phyloP scores from a whole-genome alignment of 345 rosid genomes.

The Lepidium didymum region DNA sequence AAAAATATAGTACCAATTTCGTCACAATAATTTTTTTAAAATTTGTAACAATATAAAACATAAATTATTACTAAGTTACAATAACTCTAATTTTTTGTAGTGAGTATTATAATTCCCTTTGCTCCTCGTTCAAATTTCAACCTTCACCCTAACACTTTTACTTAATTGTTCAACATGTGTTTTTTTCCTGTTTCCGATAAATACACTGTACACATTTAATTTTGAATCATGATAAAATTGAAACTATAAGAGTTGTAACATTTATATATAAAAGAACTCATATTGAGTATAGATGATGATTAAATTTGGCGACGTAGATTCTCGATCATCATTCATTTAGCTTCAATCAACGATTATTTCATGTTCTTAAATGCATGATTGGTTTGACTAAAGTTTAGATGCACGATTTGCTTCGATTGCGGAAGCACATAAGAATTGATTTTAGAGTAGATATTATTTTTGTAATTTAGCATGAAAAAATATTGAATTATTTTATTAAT shows the following conservation, averaged over 20 bases:
- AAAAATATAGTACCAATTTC: too few relatives aligned
- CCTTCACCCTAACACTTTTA: too few relatives aligned
- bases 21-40: too few relatives aligned
- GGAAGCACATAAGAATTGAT: background rate
- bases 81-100: too few relatives aligned
- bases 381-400: background rate
- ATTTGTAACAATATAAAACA: too few relatives aligned
- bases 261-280: background rate
- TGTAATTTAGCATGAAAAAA: background rate
- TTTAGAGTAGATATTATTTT: background rate
- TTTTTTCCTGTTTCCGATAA: too few relatives aligned
- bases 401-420: background rate
- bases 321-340: background rate
- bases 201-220: background rate
- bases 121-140: too few relatives aligned
- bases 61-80: too few relatives aligned
- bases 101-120: too few relatives aligned
- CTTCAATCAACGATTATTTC: background rate
- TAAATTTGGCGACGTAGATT: background rate
- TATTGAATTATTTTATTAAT: background rate
- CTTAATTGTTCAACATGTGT: too few relatives aligned
- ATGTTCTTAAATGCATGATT: background rate
- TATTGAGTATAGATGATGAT: background rate
- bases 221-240: background rate
- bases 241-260: background rate